These are phyloP conservation scores for Cardamine occulta DNA, from an alignment of 345 rosid species.

Conservation along the genomic window DNA sequence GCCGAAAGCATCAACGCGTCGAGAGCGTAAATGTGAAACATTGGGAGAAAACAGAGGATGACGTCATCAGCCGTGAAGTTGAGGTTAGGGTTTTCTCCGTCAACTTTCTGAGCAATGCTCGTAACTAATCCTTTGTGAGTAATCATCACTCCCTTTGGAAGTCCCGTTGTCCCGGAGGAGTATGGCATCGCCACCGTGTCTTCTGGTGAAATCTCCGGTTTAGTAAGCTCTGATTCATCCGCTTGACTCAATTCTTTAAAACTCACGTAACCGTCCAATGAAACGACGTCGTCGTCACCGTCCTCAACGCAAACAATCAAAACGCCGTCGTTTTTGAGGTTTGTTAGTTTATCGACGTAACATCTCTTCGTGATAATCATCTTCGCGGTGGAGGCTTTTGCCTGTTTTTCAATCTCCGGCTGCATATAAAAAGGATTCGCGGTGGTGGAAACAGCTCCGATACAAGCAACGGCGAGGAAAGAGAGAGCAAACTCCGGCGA, in stretches of 20 bases:
- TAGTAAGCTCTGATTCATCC: conserved; percentile 52
- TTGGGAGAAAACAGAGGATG: conserved; percentile 69
- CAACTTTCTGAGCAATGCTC: conserved; percentile 86
- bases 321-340: conserved; percentile 44
- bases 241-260: conserved; percentile 55
- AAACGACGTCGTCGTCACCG: conserved; percentile 1
- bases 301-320: conserved; percentile 37
- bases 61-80: conserved; percentile 67
- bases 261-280: conserved; percentile 51
- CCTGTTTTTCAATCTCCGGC: conserved; percentile 73
- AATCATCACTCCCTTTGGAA: conserved; percentile 93
- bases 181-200: conserved; percentile 88
- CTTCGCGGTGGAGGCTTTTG: conserved; percentile 55
- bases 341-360: conserved; percentile 56
- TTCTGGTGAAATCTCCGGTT: conserved; percentile 55
- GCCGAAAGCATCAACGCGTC: conserved; percentile 73
- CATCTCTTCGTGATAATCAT: conserved; percentile 64
- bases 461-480: conserved; percentile 70
- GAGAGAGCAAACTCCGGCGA: conserved; percentile 71
- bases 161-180: conserved; percentile 93
- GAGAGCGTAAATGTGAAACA: conserved; percentile 81
- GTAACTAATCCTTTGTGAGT: conserved; percentile 82
- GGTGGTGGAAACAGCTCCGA: conserved; percentile 68
- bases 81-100: conserved; percentile 91
- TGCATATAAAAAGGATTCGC: conserved; percentile 86